Percentiles rank a stretch among this genome's conserved stretches.
Conservation (phyloP, 768 basidiomycete species). For the Kwoniella dejecticola region DNA sequence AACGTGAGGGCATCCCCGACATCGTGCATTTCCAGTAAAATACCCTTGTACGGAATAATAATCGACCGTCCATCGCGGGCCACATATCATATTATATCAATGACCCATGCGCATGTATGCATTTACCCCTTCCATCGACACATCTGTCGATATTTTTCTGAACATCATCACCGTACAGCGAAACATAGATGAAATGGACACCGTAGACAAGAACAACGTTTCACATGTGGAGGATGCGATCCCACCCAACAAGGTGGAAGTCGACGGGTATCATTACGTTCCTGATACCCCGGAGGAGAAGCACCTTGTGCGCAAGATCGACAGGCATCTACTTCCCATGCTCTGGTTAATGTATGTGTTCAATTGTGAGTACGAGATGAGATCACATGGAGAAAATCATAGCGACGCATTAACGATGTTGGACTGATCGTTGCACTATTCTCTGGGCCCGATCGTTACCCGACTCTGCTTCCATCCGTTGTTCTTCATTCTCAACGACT, state of each 20-base stretch:
- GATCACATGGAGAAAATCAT: not conserved
- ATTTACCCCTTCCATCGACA: no score
- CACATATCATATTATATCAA: no score
- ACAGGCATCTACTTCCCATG: constrained; percentile 43
- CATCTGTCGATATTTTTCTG: no score
- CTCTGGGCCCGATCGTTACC: no score
- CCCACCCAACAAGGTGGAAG: not conserved
- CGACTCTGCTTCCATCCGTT: no score
- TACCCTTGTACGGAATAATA: no score
- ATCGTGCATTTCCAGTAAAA: no score
- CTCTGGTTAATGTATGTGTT: constrained; percentile 50
- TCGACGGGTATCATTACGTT: constrained; percentile 26
- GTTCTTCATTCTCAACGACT: no score
- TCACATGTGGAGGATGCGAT: constrained; percentile 13
- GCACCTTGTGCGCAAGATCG: constrained; percentile 50
- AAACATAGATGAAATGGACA: not conserved
- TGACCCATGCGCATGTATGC: no score
- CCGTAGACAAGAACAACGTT: constrained; percentile 9
- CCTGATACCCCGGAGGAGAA: constrained; percentile 45
- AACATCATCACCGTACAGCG: not conserved
- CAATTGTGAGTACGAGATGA: constrained; percentile 18
- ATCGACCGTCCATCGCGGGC: no score
- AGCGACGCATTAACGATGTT: constrained; percentile 20
- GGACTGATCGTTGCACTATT: no score
- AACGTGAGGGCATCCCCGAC: no score